Conservation (phyloP, 192 early-diverging fungal genomes). For the Rhizophagus clarus region DNA sequence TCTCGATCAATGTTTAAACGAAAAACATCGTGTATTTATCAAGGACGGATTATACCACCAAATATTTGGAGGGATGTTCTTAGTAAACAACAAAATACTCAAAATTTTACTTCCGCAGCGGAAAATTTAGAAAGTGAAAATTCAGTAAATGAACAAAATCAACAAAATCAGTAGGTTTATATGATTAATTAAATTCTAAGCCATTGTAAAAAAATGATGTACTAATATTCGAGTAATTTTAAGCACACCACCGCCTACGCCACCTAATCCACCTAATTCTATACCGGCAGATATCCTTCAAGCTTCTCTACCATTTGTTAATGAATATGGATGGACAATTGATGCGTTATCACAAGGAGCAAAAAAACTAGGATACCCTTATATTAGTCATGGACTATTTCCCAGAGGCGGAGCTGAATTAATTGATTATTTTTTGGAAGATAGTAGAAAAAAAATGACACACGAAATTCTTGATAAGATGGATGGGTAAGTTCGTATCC, state of each 20-base stretch:
- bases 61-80: neutral
- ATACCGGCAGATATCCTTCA: conserved; percentile 57
- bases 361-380: conserved; percentile 66
- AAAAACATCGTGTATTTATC: neutral
- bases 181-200: neutral
- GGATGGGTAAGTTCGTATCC: conserved; percentile 41
- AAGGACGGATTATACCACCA: neutral
- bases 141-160: neutral
- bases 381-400: conserved; percentile 71
- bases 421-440: conserved; percentile 75
- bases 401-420: conserved; percentile 67
- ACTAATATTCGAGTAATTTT: neutral
- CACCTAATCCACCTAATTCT: neutral
- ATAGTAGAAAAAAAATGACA: conserved; percentile 58
- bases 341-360: conserved; percentile 65
- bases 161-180: neutral
- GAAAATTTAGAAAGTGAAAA: neutral
- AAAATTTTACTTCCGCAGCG: neutral
- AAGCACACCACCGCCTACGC: neutral
- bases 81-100: neutral
- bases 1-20: neutral
- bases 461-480: conserved; percentile 66
- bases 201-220: neutral
- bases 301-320: conserved; percentile 67
- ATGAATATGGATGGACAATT: conserved; percentile 76